Evolutionary conservation across 2,329 filamentous ascomycete genomes (phyloP).

Genomic region (Geosmithia putterillii): DNA sequence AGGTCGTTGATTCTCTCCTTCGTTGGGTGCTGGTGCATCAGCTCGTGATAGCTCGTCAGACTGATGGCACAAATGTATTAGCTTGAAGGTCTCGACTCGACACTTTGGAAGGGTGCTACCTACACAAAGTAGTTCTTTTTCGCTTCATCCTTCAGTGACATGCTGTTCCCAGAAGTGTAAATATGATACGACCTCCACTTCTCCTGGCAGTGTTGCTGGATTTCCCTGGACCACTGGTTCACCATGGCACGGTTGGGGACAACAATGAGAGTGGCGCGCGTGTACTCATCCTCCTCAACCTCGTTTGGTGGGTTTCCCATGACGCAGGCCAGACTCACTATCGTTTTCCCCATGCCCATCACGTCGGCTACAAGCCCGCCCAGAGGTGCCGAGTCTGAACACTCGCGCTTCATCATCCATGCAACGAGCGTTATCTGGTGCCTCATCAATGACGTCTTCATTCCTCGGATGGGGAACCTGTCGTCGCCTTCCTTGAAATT

Average conservation of each 20-base stretch:
- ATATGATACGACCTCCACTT: no score
- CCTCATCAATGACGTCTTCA: slow-evolving; percentile 4
- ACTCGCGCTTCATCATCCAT: slow-evolving; percentile 43
- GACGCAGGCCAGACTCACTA: slow-evolving; percentile 67
- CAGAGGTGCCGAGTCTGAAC: slow-evolving; percentile 26
- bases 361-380: slow-evolving; percentile 49
- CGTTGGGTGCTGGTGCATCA: slow-evolving; percentile 7
- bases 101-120: no score
- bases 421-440: slow-evolving; percentile 38
- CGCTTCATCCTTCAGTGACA: slow-evolving; percentile 4
- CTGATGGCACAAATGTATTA: no score
- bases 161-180: not conserved
- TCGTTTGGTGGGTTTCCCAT: slow-evolving; percentile 37
- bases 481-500: not conserved
- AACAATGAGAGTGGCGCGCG: slow-evolving; percentile 19
- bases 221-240: slow-evolving; percentile 15
- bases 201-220: slow-evolving; percentile 10
- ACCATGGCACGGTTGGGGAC: slow-evolving; percentile 11
- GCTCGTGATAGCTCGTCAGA: slow-evolving; percentile 16
- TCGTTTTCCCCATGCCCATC: slow-evolving; percentile 57
- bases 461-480: not conserved
- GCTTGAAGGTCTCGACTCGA: no score
- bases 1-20: not conserved
- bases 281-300: slow-evolving; percentile 21
- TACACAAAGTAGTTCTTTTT: not conserved